Evolutionary conservation across 1,139 yeast genomes (phyloP).

Genomic region (Pichia kudriavzevii): DNA sequence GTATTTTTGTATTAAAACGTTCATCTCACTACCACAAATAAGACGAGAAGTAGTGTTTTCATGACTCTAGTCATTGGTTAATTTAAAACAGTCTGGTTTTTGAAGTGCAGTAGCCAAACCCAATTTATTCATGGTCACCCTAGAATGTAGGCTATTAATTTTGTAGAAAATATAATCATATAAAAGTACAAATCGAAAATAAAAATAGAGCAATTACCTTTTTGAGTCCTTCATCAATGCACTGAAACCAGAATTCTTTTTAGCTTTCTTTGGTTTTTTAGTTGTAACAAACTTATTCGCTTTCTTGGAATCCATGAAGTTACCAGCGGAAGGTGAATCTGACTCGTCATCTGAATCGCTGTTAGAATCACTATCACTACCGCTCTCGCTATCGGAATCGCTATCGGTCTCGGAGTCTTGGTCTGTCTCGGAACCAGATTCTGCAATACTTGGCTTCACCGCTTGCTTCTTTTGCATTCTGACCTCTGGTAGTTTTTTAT

Average conservation of each 20-base stretch:
- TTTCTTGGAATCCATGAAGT: slow-evolving; percentile 34
- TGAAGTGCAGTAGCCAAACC: too few relatives aligned
- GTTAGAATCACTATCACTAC: slow-evolving; percentile 24
- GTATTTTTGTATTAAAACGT: too few relatives aligned
- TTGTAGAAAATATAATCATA: slow-evolving; percentile 1
- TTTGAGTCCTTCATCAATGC: slow-evolving; percentile 47
- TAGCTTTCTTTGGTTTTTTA: slow-evolving; percentile 29
- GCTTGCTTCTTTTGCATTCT: slow-evolving; percentile 29
- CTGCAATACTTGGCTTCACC: slow-evolving; percentile 8
- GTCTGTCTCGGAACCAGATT: slow-evolving; percentile 21
- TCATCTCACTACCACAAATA: too few relatives aligned
- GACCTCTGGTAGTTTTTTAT: slow-evolving; percentile 56
- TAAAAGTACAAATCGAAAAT: neutral
- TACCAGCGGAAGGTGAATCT: slow-evolving; percentile 19
- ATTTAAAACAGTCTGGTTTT: too few relatives aligned
- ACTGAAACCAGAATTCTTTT: slow-evolving; percentile 40
- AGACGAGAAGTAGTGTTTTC: too few relatives aligned
- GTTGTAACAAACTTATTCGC: slow-evolving; percentile 33
- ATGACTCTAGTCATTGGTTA: too few relatives aligned
- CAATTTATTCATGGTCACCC: too few relatives aligned
- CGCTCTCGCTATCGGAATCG: slow-evolving; percentile 18
- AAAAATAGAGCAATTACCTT: slow-evolving; percentile 14
- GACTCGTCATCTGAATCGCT: slow-evolving; percentile 20
- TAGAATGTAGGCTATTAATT: too few relatives aligned
- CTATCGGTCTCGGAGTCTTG: slow-evolving; percentile 22